Conservation (phyloP, 345 rosid genomes). For the Syzygium grande region DNA sequence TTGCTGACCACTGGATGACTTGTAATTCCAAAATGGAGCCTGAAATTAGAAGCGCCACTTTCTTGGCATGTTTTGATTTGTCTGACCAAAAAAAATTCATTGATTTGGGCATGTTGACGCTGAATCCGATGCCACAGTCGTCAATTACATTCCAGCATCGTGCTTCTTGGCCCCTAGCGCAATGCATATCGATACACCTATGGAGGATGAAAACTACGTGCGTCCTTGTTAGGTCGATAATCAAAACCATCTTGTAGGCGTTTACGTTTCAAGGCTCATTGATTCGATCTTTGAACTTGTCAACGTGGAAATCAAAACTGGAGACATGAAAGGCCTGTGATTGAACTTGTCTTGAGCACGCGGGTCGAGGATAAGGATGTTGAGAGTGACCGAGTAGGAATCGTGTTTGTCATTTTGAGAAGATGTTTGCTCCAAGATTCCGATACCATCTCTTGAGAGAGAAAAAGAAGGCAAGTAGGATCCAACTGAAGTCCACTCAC, state of each 20-base stretch:
- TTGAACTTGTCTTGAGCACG: not conserved
- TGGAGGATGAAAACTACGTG: not conserved
- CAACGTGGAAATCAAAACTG: not conserved
- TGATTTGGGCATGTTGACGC: not conserved
- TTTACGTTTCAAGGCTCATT: not conserved
- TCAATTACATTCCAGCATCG: not conserved
- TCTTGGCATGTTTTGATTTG: not conserved
- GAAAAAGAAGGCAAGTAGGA: not conserved
- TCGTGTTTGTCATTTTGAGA: constrained; percentile 19
- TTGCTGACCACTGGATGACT: not conserved
- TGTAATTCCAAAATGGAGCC: not conserved
- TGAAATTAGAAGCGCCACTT: not conserved
- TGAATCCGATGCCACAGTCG: not conserved
- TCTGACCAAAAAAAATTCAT: not conserved
- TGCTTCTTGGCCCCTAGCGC: not conserved
- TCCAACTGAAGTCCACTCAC: not conserved
- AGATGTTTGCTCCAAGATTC: constrained; percentile 7
- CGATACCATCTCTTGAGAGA: constrained; percentile 2
- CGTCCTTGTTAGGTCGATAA: not conserved
- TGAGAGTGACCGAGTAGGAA: constrained; percentile 36
- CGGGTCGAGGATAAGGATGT: constrained; percentile 7
- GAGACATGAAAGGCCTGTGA: not conserved
- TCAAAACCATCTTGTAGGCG: not conserved
- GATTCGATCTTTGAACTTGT: not conserved
- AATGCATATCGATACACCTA: not conserved